A percentile compares a stretch with the other conserved stretches of the same genome.
phyloP scores from a whole-genome alignment of 2,329 filamentous ascomycete genomes.

The Mariannaea sp. region DNA sequence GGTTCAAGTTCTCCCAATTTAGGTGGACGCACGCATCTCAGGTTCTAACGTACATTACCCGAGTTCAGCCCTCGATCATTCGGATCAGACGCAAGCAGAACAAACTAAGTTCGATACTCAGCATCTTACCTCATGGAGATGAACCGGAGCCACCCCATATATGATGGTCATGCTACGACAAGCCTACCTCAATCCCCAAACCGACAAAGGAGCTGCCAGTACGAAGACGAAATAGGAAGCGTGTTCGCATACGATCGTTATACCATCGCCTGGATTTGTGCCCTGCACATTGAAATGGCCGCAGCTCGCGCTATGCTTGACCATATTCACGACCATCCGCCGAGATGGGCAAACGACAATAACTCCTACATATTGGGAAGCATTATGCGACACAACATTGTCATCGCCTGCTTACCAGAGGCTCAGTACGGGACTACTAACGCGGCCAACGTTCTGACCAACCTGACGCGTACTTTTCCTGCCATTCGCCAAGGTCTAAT shows the following conservation, averaged over 20 bases:
- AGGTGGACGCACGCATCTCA: too few species aligned
- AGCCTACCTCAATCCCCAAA: neutral
- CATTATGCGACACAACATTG: constrained; percentile 33
- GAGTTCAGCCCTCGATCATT: too few species aligned
- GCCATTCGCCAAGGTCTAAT: constrained; percentile 46
- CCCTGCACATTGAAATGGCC: constrained; percentile 33
- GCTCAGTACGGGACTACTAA: constrained; percentile 30
- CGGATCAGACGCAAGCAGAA: too few species aligned
- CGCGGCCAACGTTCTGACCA: constrained; percentile 30
- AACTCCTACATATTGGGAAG: constrained; percentile 34
- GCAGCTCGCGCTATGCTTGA: constrained; percentile 39
- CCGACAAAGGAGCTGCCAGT: neutral
- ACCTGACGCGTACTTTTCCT: neutral
- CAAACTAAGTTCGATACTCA: too few species aligned
- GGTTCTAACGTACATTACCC: too few species aligned
- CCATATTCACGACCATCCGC: constrained; percentile 18
- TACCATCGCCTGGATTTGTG: constrained; percentile 42
- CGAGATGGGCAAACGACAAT: constrained; percentile 17
- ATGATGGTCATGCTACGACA: neutral
- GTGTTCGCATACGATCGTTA: constrained; percentile 24
- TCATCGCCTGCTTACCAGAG: constrained; percentile 33
- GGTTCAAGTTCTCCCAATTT: too few species aligned
- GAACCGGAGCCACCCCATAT: too few species aligned
- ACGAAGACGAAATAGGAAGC: neutral
- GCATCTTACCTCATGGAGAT: too few species aligned